phyloP scores from a whole-genome alignment of 2,329 filamentous ascomycete species.

The Diplodia sapinea region DNA sequence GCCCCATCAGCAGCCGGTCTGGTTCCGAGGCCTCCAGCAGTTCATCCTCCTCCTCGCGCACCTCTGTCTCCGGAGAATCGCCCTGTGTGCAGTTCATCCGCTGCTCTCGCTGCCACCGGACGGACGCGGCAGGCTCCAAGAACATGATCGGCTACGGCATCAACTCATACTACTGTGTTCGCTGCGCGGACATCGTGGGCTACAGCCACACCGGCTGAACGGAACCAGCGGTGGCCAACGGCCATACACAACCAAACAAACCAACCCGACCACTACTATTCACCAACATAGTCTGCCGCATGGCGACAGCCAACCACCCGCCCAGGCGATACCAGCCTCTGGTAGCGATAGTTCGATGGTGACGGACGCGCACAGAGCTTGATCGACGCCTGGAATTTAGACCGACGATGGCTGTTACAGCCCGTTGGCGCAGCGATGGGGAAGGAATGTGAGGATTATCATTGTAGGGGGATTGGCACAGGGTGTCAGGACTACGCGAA shows the following conservation, averaged over 20 bases:
- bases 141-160: conserved; percentile 48
- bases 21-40: conserved; percentile 2
- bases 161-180: conserved; percentile 50
- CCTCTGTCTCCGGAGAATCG: conserved; percentile 11
- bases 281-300: background rate
- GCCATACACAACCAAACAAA: background rate
- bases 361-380: background rate
- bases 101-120: conserved; percentile 35
- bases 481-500: background rate
- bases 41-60: conserved; percentile 18
- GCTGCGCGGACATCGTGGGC: conserved; percentile 49
- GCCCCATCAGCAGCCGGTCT: conserved; percentile 22
- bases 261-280: background rate
- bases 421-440: conserved; percentile 1
- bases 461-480: conserved; percentile 19
- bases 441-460: background rate
- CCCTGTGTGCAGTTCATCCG: conserved; percentile 31
- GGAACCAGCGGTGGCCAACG: too few relatives aligned
- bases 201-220: conserved; percentile 46
- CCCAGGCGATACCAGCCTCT: background rate
- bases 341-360: background rate
- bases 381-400: conserved; percentile 18
- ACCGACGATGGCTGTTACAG: conserved; percentile 11
- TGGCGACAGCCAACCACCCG: background rate
- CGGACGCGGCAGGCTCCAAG: conserved; percentile 25